Percentiles rank a stretch among this genome's conserved stretches.
phyloP scores from a whole-genome alignment of 306 rosid species.

The Urtica urens region DNA sequence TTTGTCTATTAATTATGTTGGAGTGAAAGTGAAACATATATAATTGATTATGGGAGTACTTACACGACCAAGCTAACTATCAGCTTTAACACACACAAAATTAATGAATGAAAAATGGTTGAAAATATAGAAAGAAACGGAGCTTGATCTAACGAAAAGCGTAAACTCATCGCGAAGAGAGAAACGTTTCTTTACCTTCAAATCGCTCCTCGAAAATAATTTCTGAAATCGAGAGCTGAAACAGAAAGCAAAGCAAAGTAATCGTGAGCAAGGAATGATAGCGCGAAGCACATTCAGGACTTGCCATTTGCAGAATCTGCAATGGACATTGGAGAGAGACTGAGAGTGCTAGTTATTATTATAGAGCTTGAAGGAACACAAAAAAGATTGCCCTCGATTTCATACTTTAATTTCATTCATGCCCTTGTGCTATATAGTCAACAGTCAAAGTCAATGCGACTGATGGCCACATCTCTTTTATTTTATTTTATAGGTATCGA shows the following conservation, averaged over 20 bases:
- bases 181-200: conserved; percentile 35
- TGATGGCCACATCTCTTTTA: not conserved
- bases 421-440: conserved; percentile 18
- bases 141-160: not conserved
- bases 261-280: conserved; percentile 7
- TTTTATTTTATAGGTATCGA: not conserved
- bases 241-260: conserved; percentile 12
- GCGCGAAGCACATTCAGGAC: conserved; percentile 13
- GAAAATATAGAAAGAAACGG: no score
- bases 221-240: conserved; percentile 39
- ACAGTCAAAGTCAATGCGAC: not conserved
- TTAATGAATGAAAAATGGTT: no score
- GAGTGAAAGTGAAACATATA: no score
- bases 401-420: conserved; percentile 18
- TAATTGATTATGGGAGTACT: no score
- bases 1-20: no score
- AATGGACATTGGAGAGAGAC: conserved; percentile 1
- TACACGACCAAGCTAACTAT: no score
- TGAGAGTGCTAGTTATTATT: conserved; percentile 5
- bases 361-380: conserved; percentile 11
- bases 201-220: conserved; percentile 81
- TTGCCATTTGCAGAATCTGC: conserved; percentile 27
- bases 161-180: not conserved
- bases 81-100: no score
- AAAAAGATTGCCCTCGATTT: conserved; percentile 14